Base-by-base conservation (phyloP, 495 filamentous ascomycete genomes). In the Letharia columbiana region DNA sequence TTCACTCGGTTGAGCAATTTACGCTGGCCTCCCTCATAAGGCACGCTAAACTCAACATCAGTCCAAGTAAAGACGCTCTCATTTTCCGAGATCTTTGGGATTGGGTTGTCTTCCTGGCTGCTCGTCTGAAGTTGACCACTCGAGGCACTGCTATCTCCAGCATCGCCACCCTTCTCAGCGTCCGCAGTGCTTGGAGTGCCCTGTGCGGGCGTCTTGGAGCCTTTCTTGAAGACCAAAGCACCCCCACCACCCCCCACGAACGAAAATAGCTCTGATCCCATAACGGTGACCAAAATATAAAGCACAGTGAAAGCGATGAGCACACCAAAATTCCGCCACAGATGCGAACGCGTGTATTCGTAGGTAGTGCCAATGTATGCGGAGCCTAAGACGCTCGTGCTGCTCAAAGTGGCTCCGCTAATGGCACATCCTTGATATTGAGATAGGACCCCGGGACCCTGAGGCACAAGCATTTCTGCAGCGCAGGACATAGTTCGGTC, bases 321-420 rank as follows among this genome's bases (percentile, higher is more conserved):
- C 28, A 92, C 86, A 60, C 87, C 89, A 71, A 89, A 91, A 72
- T 94, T 92, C 23, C 89, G 86, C 90, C 90, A 94, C 23, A 92
- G 73, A 70, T 94, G 81, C 18, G 73, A 70, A 2, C 85, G 83
- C 7, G 77, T 82, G 71, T 91, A 92, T 41, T 81, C 76, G 68
- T 84, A 86, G 10, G 78, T 77, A 2, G 73, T 70, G 15, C 73
- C 69, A 31, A 92, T 67, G 69, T 91, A 93, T 28, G 78, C 78
- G 23, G 78, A 74, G 1, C 90, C 90, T 4, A 78, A 66, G 17
- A 93, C 80, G 17, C 67, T 73, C 0, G 73, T 75, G 42, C 73
- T 69, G 35, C 77, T 76, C 37, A 80, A 66, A 11, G 76, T 62
- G 33, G 86, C 80, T 7, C 88, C 88, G 33, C 81, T 78, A 40